A percentile compares a stretch with the other conserved stretches of the same genome.
phyloP scores from a whole-genome alignment of 2,329 filamentous ascomycete genomes.

The Monosporascus ibericus region DNA sequence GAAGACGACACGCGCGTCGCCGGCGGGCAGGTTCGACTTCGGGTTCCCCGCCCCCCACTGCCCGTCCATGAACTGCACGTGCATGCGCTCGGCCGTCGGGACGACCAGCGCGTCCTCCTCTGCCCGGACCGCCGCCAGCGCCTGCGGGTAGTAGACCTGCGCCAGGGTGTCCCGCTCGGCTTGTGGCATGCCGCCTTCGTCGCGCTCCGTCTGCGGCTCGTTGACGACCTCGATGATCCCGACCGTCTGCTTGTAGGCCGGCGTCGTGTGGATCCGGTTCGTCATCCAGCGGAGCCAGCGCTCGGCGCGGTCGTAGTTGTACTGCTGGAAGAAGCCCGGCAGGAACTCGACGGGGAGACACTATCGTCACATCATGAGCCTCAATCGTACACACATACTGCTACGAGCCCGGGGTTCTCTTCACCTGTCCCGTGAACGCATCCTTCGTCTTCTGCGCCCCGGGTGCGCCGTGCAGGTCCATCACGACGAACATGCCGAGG shows the following conservation, averaged over 20 bases:
- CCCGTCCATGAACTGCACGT: conserved; percentile 32
- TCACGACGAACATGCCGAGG: conserved; percentile 37
- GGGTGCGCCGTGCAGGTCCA: conserved; percentile 36
- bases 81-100: conserved; percentile 29
- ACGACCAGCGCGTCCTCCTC: conserved; percentile 32
- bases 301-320: conserved; percentile 39
- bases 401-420: not conserved
- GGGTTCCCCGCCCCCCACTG: conserved; percentile 42
- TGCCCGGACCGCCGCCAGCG: conserved; percentile 32
- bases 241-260: conserved; percentile 34
- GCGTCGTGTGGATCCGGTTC: conserved; percentile 31
- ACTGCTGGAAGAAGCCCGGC: conserved; percentile 39
- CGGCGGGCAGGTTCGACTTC: conserved; percentile 27
- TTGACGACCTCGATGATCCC: conserved; percentile 44
- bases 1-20: conserved; percentile 32
- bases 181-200: not conserved
- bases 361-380: conserved; percentile 2
- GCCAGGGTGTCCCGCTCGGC: conserved; percentile 20
- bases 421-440: conserved; percentile 29
- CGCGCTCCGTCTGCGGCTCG: conserved; percentile 32
- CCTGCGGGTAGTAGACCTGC: conserved; percentile 37
- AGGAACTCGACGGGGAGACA: conserved; percentile 5
- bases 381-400: not conserved
- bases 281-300: conserved; percentile 40
- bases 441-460: conserved; percentile 33